Evolutionary conservation across 371 early-diverging fungal genomes (phyloP).

Genomic region (Saksenaea oblongispora): DNA sequence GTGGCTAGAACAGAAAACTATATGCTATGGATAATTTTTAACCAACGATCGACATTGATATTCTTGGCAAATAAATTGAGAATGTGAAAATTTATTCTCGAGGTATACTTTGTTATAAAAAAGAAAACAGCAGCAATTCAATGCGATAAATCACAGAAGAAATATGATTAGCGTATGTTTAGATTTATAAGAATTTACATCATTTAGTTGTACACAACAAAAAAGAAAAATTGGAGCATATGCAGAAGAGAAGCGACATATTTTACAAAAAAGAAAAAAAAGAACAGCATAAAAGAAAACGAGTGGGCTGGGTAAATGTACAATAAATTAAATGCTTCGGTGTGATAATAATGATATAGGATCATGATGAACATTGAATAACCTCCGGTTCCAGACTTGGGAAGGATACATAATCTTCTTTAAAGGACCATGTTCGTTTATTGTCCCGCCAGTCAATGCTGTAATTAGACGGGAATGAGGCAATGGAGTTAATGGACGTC

Average conservation of each 20-base stretch:
- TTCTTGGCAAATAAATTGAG: too few species aligned
- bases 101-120: too few species aligned
- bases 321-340: background rate
- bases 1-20: too few species aligned
- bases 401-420: constrained; percentile 41
- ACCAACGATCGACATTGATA: too few species aligned
- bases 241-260: background rate
- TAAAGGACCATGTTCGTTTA: constrained; percentile 33
- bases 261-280: constrained; percentile 2
- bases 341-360: background rate
- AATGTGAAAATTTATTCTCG: too few species aligned
- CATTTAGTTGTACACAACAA: background rate
- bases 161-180: background rate
- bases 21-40: too few species aligned
- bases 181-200: background rate
- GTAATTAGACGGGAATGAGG: constrained; percentile 13
- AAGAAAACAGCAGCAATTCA: too few species aligned
- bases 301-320: constrained; percentile 1
- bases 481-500: constrained; percentile 13
- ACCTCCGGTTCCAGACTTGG: constrained; percentile 22
- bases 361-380: background rate
- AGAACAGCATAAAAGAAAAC: background rate
- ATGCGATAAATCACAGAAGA: too few species aligned
- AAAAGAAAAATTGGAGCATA: background rate
- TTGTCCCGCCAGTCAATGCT: constrained; percentile 24